Evolutionary conservation across 495 filamentous ascomycete species (phyloP).

Genomic region (Penicillium antarcticum): DNA sequence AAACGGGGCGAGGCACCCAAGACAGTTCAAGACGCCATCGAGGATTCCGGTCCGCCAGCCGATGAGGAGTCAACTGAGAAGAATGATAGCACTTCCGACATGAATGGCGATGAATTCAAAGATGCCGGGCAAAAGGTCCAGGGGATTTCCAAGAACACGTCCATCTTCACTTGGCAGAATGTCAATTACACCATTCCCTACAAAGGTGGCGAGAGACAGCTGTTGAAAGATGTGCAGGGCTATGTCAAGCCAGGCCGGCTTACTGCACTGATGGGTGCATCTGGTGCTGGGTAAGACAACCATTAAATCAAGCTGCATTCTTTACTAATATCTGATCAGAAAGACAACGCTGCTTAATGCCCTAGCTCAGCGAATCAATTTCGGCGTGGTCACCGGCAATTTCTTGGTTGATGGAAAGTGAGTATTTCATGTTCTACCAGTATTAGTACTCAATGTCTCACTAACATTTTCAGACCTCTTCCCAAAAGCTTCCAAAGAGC

Average conservation of each 20-base stretch:
- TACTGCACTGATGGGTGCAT: slow-evolving; percentile 66
- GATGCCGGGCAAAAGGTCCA: slow-evolving; percentile 26
- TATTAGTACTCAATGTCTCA: not conserved
- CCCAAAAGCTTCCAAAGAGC: slow-evolving; percentile 47
- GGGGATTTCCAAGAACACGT: slow-evolving; percentile 54
- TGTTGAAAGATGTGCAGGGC: slow-evolving; percentile 64
- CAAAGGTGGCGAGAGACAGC: slow-evolving; percentile 52
- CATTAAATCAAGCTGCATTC: not conserved
- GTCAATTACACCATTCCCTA: slow-evolving; percentile 73
- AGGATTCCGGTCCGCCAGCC: slow-evolving; percentile 23
- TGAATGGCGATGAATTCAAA: slow-evolving; percentile 20
- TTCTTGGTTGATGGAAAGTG: slow-evolving; percentile 55
- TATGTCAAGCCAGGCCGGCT: slow-evolving; percentile 70
- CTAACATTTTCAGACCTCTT: slow-evolving; percentile 29
- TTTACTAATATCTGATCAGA: slow-evolving; percentile 13
- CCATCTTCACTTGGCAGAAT: slow-evolving; percentile 74
- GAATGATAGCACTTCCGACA: slow-evolving; percentile 16
- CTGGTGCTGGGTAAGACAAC: slow-evolving; percentile 54
- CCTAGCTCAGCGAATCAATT: slow-evolving; percentile 52
- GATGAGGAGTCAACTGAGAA: slow-evolving; percentile 50
- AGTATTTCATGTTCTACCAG: not conserved
- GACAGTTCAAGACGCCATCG: slow-evolving; percentile 43
- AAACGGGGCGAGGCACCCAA: slow-evolving; percentile 59
- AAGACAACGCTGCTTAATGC: slow-evolving; percentile 57
- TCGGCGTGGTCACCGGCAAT: slow-evolving; percentile 47